A percentile compares a stretch with the other conserved stretches of the same genome.
These are phyloP conservation scores for Sideroxylon spinosum DNA, from an alignment of 179 eudicot species.

Conservation along the genomic window DNA sequence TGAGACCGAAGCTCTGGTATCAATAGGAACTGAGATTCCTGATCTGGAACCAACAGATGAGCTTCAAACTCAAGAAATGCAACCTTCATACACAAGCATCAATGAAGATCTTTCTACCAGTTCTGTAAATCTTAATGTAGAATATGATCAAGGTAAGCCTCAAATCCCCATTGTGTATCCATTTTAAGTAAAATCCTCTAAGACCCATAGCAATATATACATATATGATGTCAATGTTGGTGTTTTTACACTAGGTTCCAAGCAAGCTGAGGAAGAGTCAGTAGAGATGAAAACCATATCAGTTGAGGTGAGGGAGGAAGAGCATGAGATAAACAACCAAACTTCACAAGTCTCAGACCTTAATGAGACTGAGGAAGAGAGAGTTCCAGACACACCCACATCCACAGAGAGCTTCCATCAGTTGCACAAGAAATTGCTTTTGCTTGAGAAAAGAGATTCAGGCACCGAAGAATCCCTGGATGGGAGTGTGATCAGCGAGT, in stretches of 20 bases:
- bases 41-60: constrained; percentile 23
- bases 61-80: no score
- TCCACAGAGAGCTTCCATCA: constrained; percentile 29
- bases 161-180: not conserved
- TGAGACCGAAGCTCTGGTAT: constrained; percentile 37
- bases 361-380: constrained; percentile 56
- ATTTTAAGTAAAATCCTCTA: not conserved
- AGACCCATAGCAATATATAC: no score
- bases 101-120: constrained; percentile 25
- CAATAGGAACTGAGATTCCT: constrained; percentile 46
- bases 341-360: constrained; percentile 16
- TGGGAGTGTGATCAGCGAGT: constrained; percentile 34
- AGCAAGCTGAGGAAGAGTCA: constrained; percentile 25
- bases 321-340: constrained; percentile 14
- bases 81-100: no score
- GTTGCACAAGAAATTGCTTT: constrained; percentile 31
- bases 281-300: constrained; percentile 21
- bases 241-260: constrained; percentile 30
- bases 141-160: constrained; percentile 28
- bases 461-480: constrained; percentile 37
- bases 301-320: constrained; percentile 25
- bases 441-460: constrained; percentile 35
- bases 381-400: constrained; percentile 42
- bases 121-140: constrained; percentile 20
- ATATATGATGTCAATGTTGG: not conserved